Base-by-base conservation (phyloP, 768 basidiomycete species). In the Leccinum aurantiacum region DNA sequence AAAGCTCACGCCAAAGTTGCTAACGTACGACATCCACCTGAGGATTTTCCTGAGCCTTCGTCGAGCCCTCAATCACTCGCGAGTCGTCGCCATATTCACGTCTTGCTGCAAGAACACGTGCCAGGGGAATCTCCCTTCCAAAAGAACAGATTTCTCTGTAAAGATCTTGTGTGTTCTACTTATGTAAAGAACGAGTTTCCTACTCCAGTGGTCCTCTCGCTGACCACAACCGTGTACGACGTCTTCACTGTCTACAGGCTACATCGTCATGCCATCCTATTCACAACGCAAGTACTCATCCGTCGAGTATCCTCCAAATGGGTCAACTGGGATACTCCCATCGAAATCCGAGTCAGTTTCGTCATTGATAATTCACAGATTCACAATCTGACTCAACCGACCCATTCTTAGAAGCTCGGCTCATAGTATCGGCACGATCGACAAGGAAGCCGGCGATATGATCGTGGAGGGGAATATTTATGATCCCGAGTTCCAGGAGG, bases 1-100 rank as follows among this genome's bases (percentile, higher is more conserved):
- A 49, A 94, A 90, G 75, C 78, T 98, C 53, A 87, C 90, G 2
- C 90, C 93, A 8, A 95, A 67, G 80, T 96, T 15, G 79, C 86
- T 53, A 90, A 85, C 67, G 95, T 94, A 69, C 58, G 80, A 64
- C 7, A 8, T 29, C 47, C 44, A 5, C 52, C 22, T 6, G 54
- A 38, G n/a, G 11, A 19, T n/a, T 22, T 61, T 54, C n/a, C n/a
- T n/a, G n/a, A n/a, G n/a, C n/a, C n/a, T n/a, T n/a, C n/a, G n/a
- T n/a, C n/a, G n/a, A n/a, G n/a, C n/a, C n/a, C n/a, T n/a, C n/a
- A n/a, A n/a, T n/a, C n/a, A n/a, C n/a, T n/a, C n/a, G n/a, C n/a
- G n/a, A n/a, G n/a, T n/a, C n/a, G n/a, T n/a, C n/a, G n/a, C n/a
- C n/a, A n/a, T n/a, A n/a, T n/a, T n/a, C n/a, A n/a, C n/a, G n/a